Evolutionary conservation across 306 rosid genomes (phyloP), one percentile per base, ranked within the genome.

Genomic region (Sicyos baderoa): DNA sequence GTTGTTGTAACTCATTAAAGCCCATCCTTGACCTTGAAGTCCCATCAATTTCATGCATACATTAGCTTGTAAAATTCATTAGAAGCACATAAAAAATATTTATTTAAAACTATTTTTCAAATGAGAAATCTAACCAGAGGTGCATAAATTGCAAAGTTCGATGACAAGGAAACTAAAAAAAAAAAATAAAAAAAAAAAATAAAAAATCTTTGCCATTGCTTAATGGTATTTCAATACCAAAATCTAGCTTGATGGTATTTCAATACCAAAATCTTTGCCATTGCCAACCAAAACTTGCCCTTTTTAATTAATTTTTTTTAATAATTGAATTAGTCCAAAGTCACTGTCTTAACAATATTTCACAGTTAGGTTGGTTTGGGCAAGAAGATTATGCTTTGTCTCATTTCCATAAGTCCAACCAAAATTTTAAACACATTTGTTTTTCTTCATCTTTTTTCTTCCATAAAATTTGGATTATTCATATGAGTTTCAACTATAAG

Each of bases 221-320:
- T n/a, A n/a, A n/a, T n/a, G n/a, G n/a, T n/a, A n/a, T n/a, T n/a
- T n/a, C n/a, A n/a, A n/a, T n/a, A n/a, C n/a, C n/a, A n/a, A n/a
- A n/a, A n/a, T n/a, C n/a, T n/a, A n/a, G 74, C 76, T 55, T 62
- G 54, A 67, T 75, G 56, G 63, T 37, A 5, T 37, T 37, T 37
- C 44, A 6, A 37, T 7, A 37, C 44, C 7, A 37, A 37, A 37
- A 37, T 37, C 9, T 37, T 37, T 37, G 35, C 9, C 44, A 37
- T 37, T 37, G 44, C 44, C 44, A 37, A 37, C 44, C 44, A 37
- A 37, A 37, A 37, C 4, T 29, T 29, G 9, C 44, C 9, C 44
- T 7, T 37, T 37, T 37, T 3, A 35, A 3, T 35, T 35, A 35
- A 2, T 2, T 2, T 2, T 0, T 35, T 35, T 35, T 37, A 37